A percentile compares a stretch with the other conserved stretches of the same genome.
Evolutionary conservation across 345 rosid species (phyloP).

Genomic region (Gossypium australe): DNA sequence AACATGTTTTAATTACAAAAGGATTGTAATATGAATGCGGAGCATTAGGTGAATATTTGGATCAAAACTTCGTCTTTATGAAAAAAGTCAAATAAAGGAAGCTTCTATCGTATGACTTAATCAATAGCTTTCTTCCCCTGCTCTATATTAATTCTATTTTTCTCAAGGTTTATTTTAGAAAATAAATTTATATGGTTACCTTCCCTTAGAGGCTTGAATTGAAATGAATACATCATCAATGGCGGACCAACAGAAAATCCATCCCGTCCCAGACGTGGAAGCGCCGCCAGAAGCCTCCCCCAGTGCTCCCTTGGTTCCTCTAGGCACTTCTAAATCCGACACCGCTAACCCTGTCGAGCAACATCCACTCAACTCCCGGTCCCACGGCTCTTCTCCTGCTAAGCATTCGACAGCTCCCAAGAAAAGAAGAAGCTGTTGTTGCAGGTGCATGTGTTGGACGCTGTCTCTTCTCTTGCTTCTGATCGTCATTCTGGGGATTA

Average conservation of each 20-base stretch:
- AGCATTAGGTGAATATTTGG: background rate
- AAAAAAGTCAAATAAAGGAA: conserved; percentile 12
- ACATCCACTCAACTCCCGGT: conserved; percentile 22
- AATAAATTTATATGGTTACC: background rate
- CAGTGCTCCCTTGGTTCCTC: conserved; percentile 52
- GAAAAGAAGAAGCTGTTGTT: conserved; percentile 47
- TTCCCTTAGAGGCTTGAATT: background rate
- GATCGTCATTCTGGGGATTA: conserved; percentile 35
- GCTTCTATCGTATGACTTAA: background rate
- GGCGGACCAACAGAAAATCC: conserved; percentile 62
- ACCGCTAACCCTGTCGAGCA: conserved; percentile 16
- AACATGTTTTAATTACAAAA: background rate
- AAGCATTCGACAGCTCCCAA: conserved; percentile 23
- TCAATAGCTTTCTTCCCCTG: background rate
- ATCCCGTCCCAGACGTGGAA: conserved; percentile 61
- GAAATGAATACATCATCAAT: background rate
- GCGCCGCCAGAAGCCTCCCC: conserved; percentile 28
- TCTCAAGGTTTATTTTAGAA: background rate
- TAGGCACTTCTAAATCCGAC: conserved; percentile 47
- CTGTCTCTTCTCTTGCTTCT: conserved; percentile 43
- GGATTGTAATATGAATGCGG: background rate
- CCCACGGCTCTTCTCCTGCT: conserved; percentile 32
- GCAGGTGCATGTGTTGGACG: conserved; percentile 68
- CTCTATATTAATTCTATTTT: background rate
- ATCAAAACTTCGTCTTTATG: background rate